Percentiles rank a stretch among this genome's conserved stretches.
Evolutionary conservation across 177 flowering plant genomes (phyloP).

Genomic region (Vitis hybrid): DNA sequence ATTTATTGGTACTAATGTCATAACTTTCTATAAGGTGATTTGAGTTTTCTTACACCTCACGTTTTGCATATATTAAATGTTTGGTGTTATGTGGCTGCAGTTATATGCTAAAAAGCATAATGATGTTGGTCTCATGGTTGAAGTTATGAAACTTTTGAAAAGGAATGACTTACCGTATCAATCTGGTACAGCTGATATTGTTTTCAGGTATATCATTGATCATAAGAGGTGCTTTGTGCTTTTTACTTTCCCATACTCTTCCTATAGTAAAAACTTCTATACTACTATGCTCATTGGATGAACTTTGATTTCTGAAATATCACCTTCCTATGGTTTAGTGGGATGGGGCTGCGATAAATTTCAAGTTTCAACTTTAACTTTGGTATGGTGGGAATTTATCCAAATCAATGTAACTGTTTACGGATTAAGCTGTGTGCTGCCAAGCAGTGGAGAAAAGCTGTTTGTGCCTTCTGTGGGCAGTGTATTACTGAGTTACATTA

Average conservation of each 20-base stretch:
- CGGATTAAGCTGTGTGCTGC: too few relatives aligned
- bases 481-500: too few relatives aligned
- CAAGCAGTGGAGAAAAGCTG: too few relatives aligned
- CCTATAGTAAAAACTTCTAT: neutral
- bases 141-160: conserved; percentile 69
- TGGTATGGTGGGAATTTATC: too few relatives aligned
- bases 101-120: conserved; percentile 71
- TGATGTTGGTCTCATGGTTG: conserved; percentile 64
- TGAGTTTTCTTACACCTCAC: neutral
- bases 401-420: too few relatives aligned
- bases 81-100: conserved; percentile 39
- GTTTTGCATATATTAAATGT: conserved; percentile 1
- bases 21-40: neutral
- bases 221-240: neutral
- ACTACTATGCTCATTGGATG: neutral
- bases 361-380: too few relatives aligned
- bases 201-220: conserved; percentile 61
- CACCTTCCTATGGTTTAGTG: too few relatives aligned
- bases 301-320: too few relatives aligned
- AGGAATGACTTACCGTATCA: conserved; percentile 72
- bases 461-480: too few relatives aligned
- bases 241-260: neutral
- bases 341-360: too few relatives aligned
- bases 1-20: conserved; percentile 58
- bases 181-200: conserved; percentile 88